Evolutionary conservation across 2,329 filamentous ascomycete species (phyloP).

Genomic region (Leptographium wingfieldii): DNA sequence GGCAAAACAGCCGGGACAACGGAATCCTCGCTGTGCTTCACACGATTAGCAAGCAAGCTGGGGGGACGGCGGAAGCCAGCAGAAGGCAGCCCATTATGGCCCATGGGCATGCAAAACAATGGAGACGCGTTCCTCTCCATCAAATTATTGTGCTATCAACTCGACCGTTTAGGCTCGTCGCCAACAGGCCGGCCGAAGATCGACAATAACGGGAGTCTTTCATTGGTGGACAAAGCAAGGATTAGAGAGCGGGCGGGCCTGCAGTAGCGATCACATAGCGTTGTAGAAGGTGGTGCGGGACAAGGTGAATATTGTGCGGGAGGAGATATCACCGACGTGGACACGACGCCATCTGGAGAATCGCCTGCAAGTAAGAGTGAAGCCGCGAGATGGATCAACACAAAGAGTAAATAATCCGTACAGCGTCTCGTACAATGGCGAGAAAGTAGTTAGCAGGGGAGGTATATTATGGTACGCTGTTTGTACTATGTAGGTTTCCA

Average conservation of each 20-base stretch:
- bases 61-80: neutral
- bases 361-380: neutral
- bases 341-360: neutral
- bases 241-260: constrained; percentile 5
- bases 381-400: neutral
- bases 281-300: neutral
- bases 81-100: neutral
- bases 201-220: neutral
- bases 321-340: neutral
- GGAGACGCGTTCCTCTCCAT: neutral
- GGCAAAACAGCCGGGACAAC: neutral
- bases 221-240: neutral
- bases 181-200: neutral
- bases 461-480: neutral
- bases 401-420: no score
- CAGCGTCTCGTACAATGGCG: neutral
- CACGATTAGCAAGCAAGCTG: neutral
- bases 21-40: neutral
- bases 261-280: constrained; percentile 7
- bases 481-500: neutral
- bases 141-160: neutral
- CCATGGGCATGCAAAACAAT: neutral
- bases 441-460: neutral
- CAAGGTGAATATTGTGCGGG: neutral
- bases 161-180: neutral